Conservation (phyloP, 2,329 filamentous ascomycete species). For the Ascomycota sp. region DNA sequence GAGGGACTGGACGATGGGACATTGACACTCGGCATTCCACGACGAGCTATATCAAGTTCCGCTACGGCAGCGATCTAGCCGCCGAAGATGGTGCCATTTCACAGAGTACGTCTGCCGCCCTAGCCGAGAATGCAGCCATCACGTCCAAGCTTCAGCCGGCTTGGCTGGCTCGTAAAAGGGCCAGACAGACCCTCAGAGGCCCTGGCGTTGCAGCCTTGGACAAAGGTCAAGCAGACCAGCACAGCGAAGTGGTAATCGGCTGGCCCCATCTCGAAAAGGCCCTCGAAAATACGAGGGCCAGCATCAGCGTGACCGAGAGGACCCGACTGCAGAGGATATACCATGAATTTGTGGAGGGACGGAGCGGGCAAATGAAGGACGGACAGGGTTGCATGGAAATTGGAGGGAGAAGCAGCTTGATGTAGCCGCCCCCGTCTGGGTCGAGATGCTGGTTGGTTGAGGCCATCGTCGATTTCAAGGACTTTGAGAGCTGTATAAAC, state of each 20-base stretch:
- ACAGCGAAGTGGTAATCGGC: constrained; percentile 53
- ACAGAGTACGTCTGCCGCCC: constrained; percentile 26
- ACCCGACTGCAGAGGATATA: constrained; percentile 61
- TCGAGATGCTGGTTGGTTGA: neutral
- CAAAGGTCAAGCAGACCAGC: constrained; percentile 13
- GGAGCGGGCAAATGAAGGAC: constrained; percentile 86
- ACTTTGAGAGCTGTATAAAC: too few species aligned
- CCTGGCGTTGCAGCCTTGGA: constrained; percentile 5
- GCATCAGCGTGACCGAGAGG: constrained; percentile 61
- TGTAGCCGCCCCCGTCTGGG: constrained; percentile 30
- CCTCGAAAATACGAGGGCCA: constrained; percentile 54
- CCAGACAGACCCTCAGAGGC: constrained; percentile 13
- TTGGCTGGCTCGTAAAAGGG: constrained; percentile 39
- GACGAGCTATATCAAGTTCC: constrained; percentile 58
- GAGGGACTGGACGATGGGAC: constrained; percentile 11
- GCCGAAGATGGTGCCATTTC: constrained; percentile 17
- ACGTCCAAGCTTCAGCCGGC: constrained; percentile 63
- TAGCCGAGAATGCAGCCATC: constrained; percentile 61
- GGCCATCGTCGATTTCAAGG: too few species aligned
- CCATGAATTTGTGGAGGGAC: constrained; percentile 71
- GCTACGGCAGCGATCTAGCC: constrained; percentile 43
- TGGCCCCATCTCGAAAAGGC: constrained; percentile 69
- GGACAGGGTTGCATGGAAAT: constrained; percentile 82
- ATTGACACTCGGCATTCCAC: constrained; percentile 10
- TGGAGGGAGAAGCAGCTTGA: constrained; percentile 77